Conservation (phyloP, 2,329 filamentous ascomycete species). For the Colletotrichum liriopes region DNA sequence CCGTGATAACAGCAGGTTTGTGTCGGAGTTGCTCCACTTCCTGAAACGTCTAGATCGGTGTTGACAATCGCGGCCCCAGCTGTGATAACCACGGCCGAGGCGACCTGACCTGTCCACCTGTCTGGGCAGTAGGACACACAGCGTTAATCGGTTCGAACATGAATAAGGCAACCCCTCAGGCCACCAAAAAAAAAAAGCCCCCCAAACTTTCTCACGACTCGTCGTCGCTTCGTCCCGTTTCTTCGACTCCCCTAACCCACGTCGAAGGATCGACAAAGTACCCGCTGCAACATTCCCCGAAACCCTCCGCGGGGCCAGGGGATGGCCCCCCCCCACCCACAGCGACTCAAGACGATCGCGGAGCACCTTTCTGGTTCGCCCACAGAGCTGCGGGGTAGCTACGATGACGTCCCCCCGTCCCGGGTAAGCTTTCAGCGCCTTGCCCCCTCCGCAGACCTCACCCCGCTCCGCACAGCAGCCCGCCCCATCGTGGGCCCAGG, state of each 20-base stretch:
- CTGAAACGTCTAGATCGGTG: too few relatives aligned
- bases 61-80: too few relatives aligned
- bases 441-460: not conserved
- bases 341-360: not conserved
- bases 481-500: not conserved
- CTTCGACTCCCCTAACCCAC: slow-evolving; percentile 31
- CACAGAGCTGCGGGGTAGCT: slow-evolving; percentile 15
- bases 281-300: slow-evolving; percentile 24
- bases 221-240: not conserved
- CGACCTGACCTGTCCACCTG: too few relatives aligned
- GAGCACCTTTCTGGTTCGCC: slow-evolving; percentile 5
- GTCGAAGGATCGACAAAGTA: slow-evolving; percentile 17
- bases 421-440: not conserved
- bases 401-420: slow-evolving; percentile 9
- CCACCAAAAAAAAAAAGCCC: not conserved
- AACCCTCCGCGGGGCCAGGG: not conserved
- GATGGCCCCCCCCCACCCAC: not conserved
- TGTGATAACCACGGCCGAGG: too few relatives aligned
- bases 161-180: not conserved
- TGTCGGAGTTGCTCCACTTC: too few relatives aligned
- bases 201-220: not conserved
- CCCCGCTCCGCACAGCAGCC: not conserved
- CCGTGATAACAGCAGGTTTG: too few relatives aligned
- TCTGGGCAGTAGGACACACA: too few relatives aligned
- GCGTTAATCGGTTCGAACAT: not conserved